Base-by-base conservation (phyloP, 2,329 filamentous ascomycete species). In the Colletotrichum cuscutae region DNA sequence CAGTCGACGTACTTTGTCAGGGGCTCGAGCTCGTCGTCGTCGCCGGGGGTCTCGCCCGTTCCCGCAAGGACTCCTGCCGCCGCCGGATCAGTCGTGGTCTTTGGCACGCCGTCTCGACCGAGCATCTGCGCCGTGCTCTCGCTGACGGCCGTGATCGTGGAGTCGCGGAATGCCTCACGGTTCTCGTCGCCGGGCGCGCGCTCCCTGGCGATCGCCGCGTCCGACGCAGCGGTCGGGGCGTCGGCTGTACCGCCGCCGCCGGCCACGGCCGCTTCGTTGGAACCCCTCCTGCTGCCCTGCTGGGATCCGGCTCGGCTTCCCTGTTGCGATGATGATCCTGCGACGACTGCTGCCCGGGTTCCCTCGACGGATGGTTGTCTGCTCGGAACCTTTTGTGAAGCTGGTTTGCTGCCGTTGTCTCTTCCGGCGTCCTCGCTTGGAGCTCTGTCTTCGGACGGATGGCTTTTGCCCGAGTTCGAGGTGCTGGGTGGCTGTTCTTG, bases 1-100 rank as follows among this genome's bases (percentile, higher is more conserved):
- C 70, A 72, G 42, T 72, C 70, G 26, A 72, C 70, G 56, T 72
- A 72, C 70, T 72, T 70, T 26, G 70, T 72, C 54, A 72, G 46
- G 32, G 70, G 70, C 66, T 72, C 66, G 9, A 72, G 70, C 42
- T 72, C 70, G 54, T 72, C 69, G 53, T 61, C 66, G 3, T 64
- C 66, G 4, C 59, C 66, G 9, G 46, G 53, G n/a, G 24, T 35
- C n/a, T 64, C 65, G 62, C 62, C 62, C 24, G 54, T 65, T 12
- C 66, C 70, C 3, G 46, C 66, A 8, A 72, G 66, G 5, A 72
- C 70, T 5, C 70, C 70, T 3, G 70, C 42, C 3, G 70, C 22
- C 12, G 70, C 56, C 15, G 70, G 66, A 26, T 72, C 70, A 13
- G 60, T 49, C 26, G 70, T 72, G 13, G 65, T 72, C 70, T 72